Evolutionary conservation across 129 eudicot genomes (phyloP), one percentile per base, ranked within the genome.

Genomic region (Chrysanthemum lavandulifolium): DNA sequence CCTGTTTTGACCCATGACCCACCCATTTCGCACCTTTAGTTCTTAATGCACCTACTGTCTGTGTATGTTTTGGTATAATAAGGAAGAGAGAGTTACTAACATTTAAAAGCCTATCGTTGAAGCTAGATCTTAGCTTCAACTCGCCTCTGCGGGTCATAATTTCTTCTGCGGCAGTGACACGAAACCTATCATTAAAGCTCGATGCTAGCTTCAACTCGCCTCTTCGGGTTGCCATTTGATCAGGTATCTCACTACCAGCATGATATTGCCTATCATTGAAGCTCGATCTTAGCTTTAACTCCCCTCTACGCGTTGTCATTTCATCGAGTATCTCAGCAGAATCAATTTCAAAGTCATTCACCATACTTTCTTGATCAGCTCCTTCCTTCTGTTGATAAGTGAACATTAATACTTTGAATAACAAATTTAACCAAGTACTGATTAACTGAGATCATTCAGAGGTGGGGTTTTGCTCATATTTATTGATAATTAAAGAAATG

Each of bases 241-340:
- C 92, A 50, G 86, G 72, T 77, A 86, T 50, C 27, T 89, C 96
- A 5, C 47, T 50, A 79, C 67, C 63, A 6, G 68, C 82, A 74
- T 79, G 84, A 43, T 75, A 71, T 50, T 83, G 89, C 27, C 88
- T 76, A 2, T 86, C 95, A 19, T 79, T 87, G 68, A 85, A 87
- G 94, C 96, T 86, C 3, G 84, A 77, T 79, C 97, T 80, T 16
- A 73, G 80, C 82, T 89, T 92, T 67, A 92, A 68, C 73, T 92
- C 97, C 14, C 97, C 97, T 80, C 97, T 92, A 50, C 65, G 87
- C 9, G 97, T 92, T 9, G 88, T 85, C 82, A 89, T 79, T 83
- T 89, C 97, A 71, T 92, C 97, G 18, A 92, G 77, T 79, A 89
- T 49, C 61, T 92, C 97, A 0, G 87, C 90, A 47, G 91, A 78